Evolutionary conservation across 805 yeast genomes (phyloP).

Genomic region (Suhomyces pyralidae): DNA sequence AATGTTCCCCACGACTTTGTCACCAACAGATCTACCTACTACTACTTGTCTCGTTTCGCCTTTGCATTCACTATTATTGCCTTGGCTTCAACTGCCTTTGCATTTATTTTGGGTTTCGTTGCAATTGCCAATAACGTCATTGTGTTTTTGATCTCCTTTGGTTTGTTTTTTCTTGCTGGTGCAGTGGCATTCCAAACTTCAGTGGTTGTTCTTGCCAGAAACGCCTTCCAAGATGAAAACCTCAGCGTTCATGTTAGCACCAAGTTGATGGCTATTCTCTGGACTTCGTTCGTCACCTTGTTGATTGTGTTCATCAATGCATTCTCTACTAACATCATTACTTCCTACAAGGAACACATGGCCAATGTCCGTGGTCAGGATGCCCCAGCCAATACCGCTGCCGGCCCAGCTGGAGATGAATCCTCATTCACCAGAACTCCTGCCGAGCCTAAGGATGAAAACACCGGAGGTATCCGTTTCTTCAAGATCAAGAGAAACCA

Average conservation of each 20-base stretch:
- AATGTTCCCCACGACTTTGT: conserved; percentile 53
- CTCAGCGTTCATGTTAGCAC: conserved; percentile 52
- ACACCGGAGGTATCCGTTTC: conserved; percentile 64
- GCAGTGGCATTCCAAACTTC: conserved; percentile 76
- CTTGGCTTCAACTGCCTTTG: conserved; percentile 59
- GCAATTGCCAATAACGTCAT: conserved; percentile 53
- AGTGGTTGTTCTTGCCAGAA: conserved; percentile 67
- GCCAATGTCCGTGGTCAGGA: conserved; percentile 28
- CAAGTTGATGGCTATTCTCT: conserved; percentile 56
- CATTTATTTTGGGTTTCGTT: conserved; percentile 56
- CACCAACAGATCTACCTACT: conserved; percentile 49
- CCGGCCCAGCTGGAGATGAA: conserved; percentile 34
- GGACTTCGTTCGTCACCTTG: conserved; percentile 65
- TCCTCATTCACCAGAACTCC: conserved; percentile 43
- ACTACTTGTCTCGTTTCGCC: conserved; percentile 55
- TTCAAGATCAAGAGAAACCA: conserved; percentile 65
- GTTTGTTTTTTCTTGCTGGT: conserved; percentile 52
- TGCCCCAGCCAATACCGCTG: conserved; percentile 15
- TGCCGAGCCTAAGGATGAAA: conserved; percentile 30
- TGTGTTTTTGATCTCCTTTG: conserved; percentile 50
- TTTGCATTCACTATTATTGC: conserved; percentile 40
- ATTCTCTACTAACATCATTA: conserved; percentile 48
- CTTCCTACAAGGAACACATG: conserved; percentile 51
- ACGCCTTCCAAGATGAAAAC: conserved; percentile 55
- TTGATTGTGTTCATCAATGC: conserved; percentile 49